A percentile compares a stretch with the other conserved stretches of the same genome.
phyloP scores from a whole-genome alignment of 148 eudicot species.

The Camellia sinensis region DNA sequence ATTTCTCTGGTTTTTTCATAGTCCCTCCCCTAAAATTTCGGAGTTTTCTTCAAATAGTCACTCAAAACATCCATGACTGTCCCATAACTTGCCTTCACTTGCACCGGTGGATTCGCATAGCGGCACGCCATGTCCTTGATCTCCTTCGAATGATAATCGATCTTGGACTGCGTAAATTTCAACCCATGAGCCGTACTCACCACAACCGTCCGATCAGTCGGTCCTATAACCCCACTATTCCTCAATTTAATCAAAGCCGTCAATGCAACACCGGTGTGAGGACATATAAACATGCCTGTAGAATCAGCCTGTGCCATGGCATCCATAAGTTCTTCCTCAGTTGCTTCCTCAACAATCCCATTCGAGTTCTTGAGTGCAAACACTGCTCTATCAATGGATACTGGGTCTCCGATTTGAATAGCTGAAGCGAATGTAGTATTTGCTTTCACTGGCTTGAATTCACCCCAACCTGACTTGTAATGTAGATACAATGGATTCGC shows the following conservation, averaged over 20 bases:
- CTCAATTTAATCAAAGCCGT: conserved; percentile 73
- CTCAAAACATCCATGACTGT: conserved; percentile 88
- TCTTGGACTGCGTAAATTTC: conserved; percentile 13
- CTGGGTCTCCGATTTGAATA: conserved; percentile 64
- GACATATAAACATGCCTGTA: conserved; percentile 93
- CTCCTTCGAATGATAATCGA: conserved; percentile 58
- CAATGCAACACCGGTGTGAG: conserved; percentile 92
- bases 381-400: conserved; percentile 87
- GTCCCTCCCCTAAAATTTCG: no score
- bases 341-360: conserved; percentile 93
- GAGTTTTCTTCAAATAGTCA: conserved; percentile 34
- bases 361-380: conserved; percentile 58
- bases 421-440: no score
- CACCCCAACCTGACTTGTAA: no score
- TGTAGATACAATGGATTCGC: no score
- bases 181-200: conserved; percentile 13
- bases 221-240: conserved; percentile 56
- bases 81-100: conserved; percentile 83
- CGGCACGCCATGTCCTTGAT: conserved; percentile 67
- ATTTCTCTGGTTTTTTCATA: no score
- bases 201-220: conserved; percentile 13
- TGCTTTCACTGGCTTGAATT: no score
- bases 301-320: conserved; percentile 86
- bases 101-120: conserved; percentile 75
- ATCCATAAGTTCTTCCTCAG: conserved; percentile 46